A percentile compares a stretch with the other conserved stretches of the same genome.
Evolutionary conservation across 2,329 filamentous ascomycete species (phyloP).

Genomic region (Cladorrhinum sp.): DNA sequence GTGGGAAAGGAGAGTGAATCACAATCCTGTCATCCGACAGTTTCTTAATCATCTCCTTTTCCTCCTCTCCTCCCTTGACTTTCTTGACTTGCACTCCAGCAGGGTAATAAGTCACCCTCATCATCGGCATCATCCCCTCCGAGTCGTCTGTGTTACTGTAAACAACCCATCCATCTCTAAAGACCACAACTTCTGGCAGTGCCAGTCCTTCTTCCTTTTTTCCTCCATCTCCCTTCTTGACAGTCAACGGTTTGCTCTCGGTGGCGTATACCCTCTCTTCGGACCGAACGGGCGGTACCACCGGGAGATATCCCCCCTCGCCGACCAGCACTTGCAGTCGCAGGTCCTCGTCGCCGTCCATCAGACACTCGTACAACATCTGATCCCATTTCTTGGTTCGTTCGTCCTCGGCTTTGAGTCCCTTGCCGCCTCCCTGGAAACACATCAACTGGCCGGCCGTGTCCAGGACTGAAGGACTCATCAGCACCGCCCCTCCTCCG

Average conservation of each 20-base stretch:
- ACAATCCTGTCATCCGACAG: neutral
- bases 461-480: constrained; percentile 37
- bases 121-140: neutral
- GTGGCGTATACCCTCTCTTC: constrained; percentile 14
- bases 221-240: constrained; percentile 32
- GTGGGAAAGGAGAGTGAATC: neutral
- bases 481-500: constrained; percentile 45
- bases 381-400: constrained; percentile 38
- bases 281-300: too few relatives aligned
- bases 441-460: constrained; percentile 39
- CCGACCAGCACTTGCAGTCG: constrained; percentile 43
- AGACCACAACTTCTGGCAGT: neutral
- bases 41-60: neutral
- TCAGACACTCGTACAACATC: constrained; percentile 41
- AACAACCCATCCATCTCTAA: neutral
- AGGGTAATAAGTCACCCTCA: constrained; percentile 23
- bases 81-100: neutral
- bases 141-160: neutral
- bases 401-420: neutral
- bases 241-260: constrained; percentile 35
- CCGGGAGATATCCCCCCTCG: constrained; percentile 34
- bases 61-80: neutral
- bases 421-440: constrained; percentile 25
- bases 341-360: constrained; percentile 32
- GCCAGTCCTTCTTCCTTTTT: neutral